Conservation (phyloP, 192 early-diverging fungal species). For the Tieghemiomyces parasiticus region DNA sequence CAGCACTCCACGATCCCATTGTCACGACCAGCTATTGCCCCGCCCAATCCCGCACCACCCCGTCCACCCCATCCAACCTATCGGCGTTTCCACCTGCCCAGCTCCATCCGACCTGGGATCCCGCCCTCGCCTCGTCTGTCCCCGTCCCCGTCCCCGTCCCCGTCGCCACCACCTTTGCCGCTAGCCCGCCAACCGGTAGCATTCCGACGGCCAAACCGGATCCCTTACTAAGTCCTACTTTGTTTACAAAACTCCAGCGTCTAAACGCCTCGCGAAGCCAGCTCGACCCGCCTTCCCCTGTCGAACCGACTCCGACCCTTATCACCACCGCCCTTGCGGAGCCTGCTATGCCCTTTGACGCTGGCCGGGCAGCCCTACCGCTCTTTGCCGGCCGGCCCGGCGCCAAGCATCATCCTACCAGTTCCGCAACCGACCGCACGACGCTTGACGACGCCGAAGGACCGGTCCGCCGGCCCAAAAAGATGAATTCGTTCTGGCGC, state of each 20-base stretch:
- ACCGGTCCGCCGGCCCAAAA: slow-evolving; percentile 8
- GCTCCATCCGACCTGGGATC: not conserved
- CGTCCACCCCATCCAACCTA: not conserved
- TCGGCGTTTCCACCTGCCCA: not conserved
- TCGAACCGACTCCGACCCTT: not conserved
- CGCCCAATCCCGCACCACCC: slow-evolving; percentile 1
- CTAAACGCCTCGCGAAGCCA: not conserved
- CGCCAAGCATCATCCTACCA: no score
- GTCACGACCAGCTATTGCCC: not conserved
- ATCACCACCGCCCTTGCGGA: not conserved
- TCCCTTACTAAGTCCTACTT: not conserved
- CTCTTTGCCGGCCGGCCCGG: not conserved
- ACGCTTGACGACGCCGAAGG: no score
- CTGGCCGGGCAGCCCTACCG: not conserved
- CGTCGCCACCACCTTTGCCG: not conserved
- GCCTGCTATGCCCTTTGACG: not conserved
- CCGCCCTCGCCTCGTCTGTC: not conserved
- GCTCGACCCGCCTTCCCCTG: not conserved
- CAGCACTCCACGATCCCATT: not conserved
- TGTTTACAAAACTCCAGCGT: not conserved
- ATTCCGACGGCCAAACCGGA: not conserved
- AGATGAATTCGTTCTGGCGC: slow-evolving; percentile 9
- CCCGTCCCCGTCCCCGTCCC: no score
- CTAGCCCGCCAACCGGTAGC: not conserved
- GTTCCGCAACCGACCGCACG: no score